These are phyloP conservation scores for Candida albicans DNA, from an alignment of 1,139 yeast species.

Conservation along the genomic window DNA sequence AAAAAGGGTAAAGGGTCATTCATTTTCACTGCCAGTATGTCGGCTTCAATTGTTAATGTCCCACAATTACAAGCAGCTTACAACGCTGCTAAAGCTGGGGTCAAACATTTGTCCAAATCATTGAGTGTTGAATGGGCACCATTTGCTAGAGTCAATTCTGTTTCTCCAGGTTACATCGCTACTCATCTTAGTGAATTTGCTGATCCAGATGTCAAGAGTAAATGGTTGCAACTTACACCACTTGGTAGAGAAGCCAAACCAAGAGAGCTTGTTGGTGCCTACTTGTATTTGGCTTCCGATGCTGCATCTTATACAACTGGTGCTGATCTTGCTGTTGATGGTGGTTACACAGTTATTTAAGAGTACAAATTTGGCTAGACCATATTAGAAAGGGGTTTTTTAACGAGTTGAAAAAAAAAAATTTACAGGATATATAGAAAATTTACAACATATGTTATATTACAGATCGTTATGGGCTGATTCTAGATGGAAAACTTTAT, in stretches of 20 bases:
- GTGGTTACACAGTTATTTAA: slow-evolving; percentile 56
- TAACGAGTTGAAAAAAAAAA: not conserved
- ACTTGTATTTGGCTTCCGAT: slow-evolving; percentile 47
- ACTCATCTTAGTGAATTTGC: slow-evolving; percentile 51
- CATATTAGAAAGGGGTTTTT: too few relatives aligned
- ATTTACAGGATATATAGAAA: too few relatives aligned
- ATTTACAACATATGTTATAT: too few relatives aligned
- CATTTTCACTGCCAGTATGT: slow-evolving; percentile 29
- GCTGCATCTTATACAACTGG: slow-evolving; percentile 58
- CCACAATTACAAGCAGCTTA: slow-evolving; percentile 65
- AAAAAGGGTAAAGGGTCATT: slow-evolving; percentile 36
- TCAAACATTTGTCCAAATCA: slow-evolving; percentile 47
- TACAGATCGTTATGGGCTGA: too few relatives aligned
- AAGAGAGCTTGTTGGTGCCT: slow-evolving; percentile 57
- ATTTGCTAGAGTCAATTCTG: slow-evolving; percentile 52
- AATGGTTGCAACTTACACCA: slow-evolving; percentile 48
- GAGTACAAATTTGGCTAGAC: not conserved
- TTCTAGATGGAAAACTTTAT: too few relatives aligned
- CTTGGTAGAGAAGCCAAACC: slow-evolving; percentile 53
- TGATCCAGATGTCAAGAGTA: slow-evolving; percentile 30
- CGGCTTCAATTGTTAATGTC: slow-evolving; percentile 62
- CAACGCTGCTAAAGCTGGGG: slow-evolving; percentile 56
- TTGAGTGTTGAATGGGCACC: slow-evolving; percentile 55
- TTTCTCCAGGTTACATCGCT: slow-evolving; percentile 57
- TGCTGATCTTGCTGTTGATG: slow-evolving; percentile 53